Conservation (phyloP, 345 rosid species). For the Linum usitatissimum region DNA sequence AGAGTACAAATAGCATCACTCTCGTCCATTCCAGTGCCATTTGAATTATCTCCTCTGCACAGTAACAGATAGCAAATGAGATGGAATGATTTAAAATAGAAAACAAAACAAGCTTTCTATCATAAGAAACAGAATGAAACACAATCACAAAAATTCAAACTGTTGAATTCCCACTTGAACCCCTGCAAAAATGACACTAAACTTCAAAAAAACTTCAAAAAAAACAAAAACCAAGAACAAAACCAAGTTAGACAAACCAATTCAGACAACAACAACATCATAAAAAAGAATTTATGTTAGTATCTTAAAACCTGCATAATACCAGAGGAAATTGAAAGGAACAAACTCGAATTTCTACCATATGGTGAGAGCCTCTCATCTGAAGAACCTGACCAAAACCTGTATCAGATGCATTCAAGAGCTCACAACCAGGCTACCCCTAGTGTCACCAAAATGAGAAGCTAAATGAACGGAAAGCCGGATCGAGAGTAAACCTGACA, state of each 20-base stretch:
- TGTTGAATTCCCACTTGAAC: slow-evolving; percentile 38
- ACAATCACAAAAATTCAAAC: slow-evolving; percentile 20
- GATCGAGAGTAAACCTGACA: background rate
- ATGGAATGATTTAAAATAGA: background rate
- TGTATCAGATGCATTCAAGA: slow-evolving; percentile 1
- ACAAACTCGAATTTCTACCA: slow-evolving; percentile 13
- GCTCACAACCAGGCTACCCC: background rate
- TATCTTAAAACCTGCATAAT: slow-evolving; percentile 27
- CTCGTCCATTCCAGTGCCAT: background rate
- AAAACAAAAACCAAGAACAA: slow-evolving; percentile 18
- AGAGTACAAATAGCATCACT: background rate
- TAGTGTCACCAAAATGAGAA: background rate
- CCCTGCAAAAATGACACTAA: slow-evolving; percentile 65
- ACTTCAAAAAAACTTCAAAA: slow-evolving; percentile 30
- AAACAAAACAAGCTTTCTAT: background rate
- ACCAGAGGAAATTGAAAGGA: slow-evolving; percentile 11
- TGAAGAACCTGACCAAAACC: slow-evolving; percentile 15
- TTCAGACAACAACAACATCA: slow-evolving; percentile 8
- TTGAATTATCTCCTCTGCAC: background rate
- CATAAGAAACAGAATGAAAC: background rate
- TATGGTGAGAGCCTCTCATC: slow-evolving; percentile 7
- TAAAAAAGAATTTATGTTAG: slow-evolving; percentile 6
- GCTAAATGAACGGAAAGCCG: background rate
- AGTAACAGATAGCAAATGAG: background rate
- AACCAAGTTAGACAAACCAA: slow-evolving; percentile 15